Evolutionary conservation across 192 early-diverging fungal genomes (phyloP), one percentile per base, ranked within the genome.

Genomic region (Linnemannia schmuckeri): DNA sequence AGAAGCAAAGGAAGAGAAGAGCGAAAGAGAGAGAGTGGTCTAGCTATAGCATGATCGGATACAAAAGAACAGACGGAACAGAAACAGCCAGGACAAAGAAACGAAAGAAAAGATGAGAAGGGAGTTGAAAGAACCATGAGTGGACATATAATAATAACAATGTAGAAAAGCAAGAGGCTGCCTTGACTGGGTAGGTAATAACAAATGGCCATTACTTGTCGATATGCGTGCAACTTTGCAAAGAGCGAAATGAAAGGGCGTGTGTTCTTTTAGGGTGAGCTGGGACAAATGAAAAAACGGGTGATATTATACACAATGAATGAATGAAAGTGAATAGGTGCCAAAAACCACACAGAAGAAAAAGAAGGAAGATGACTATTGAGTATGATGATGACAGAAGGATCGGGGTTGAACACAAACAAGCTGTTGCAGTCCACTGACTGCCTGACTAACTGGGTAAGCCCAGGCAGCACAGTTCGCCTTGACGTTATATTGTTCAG

Each of bases 221-320:
- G 40, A 24, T 40, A 20, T 38, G 9, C 70, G 17, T 38, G 38
- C 70, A 68, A 68, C 3, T 17, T 18, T 20, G 47, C 49, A 22
- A 52, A 52, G 49, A 18, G 22, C 30, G 61, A 66, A 41, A 22
- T 38, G 15, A 40, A 24, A 38, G 35, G 70, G 0, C 38, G 35
- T 71, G 24, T 71, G n/a, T 42, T 33, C 44, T 74, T 42, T 74
- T 46, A 55, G 74, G 74, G 54, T 75, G 74, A 75, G 52, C 37
- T 75, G 49, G 74, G 52, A 75, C 74, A 30, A 38, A 55, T 3
- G 24, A 35, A 20, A 55, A 55, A 37, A 49, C 38, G 33, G 33
- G 52, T 20, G 18, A 13, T 33, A 54, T n/a, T 30, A 71, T 3
- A 66, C 0, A 30, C n/a, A 66, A 35, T 33, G 13, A 66, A 9